Conservation (phyloP, 805 yeast species). For the Kluyveromyces aestuarii region DNA sequence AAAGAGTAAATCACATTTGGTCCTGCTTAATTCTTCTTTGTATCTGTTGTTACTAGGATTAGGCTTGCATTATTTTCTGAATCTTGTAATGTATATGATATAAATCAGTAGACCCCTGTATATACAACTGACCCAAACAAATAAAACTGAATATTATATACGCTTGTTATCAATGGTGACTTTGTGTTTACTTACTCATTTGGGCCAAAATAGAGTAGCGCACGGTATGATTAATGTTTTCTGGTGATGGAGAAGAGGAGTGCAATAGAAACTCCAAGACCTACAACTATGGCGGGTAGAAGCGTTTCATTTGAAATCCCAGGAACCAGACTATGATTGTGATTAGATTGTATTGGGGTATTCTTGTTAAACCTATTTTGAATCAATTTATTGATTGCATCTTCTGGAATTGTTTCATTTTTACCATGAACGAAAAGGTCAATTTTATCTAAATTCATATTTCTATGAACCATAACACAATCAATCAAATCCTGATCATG, state of each 20-base stretch:
- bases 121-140: not conserved
- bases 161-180: too few relatives aligned
- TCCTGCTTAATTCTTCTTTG: not conserved
- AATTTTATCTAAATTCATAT: constrained; percentile 46
- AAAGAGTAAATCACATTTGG: not conserved
- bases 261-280: constrained; percentile 49
- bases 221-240: constrained; percentile 18
- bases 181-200: too few relatives aligned
- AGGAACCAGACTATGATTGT: constrained; percentile 26
- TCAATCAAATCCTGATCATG: constrained; percentile 65
- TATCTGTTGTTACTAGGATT: not conserved
- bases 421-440: constrained; percentile 67
- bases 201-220: not conserved
- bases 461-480: constrained; percentile 51
- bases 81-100: not conserved
- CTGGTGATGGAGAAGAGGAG: constrained; percentile 47
- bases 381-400: constrained; percentile 13
- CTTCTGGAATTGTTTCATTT: constrained; percentile 34
- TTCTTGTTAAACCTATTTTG: constrained; percentile 9
- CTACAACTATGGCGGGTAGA: constrained; percentile 54
- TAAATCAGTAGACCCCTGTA: not conserved
- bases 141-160: not conserved
- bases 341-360: constrained; percentile 4
- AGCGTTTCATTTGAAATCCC: constrained; percentile 55
- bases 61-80: not conserved